These are phyloP conservation scores for Ustilaginoidea virens DNA, from an alignment of 2,329 filamentous ascomycete genomes.

Conservation along the genomic window DNA sequence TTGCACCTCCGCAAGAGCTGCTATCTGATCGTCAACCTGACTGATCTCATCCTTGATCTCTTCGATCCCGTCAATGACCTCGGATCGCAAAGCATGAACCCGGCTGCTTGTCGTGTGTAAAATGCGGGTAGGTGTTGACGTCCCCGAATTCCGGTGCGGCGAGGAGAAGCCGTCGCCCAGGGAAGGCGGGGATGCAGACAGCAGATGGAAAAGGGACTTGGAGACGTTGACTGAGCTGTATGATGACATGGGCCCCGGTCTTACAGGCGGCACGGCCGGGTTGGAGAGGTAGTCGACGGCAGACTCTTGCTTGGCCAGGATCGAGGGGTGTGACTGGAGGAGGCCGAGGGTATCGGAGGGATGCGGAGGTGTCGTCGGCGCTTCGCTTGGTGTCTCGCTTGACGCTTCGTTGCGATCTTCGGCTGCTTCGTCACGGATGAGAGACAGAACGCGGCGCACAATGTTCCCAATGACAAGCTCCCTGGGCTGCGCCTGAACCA, in stretches of 20 bases:
- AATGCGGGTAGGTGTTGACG: constrained; percentile 31
- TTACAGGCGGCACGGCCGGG: constrained; percentile 16
- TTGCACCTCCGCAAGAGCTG: constrained; percentile 73
- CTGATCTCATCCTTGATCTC: constrained; percentile 94
- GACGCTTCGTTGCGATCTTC: constrained; percentile 54
- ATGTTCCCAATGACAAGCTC: constrained; percentile 94
- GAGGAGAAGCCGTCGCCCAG: constrained; percentile 22
- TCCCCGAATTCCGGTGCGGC: constrained; percentile 30
- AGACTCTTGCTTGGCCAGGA: constrained; percentile 19
- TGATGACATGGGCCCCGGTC: constrained; percentile 47
- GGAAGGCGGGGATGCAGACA: constrained; percentile 52
- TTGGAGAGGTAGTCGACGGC: constrained; percentile 14
- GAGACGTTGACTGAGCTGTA: constrained; percentile 49
- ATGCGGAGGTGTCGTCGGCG: constrained; percentile 22
- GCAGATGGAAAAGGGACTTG: constrained; percentile 77
- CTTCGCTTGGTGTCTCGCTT: constrained; percentile 44
- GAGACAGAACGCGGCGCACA: constrained; percentile 71
- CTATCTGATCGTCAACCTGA: constrained; percentile 86
- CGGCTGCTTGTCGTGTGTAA: constrained; percentile 26
- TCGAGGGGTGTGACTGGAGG: constrained; percentile 16
- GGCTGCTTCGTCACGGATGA: constrained; percentile 83
- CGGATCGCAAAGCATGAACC: constrained; percentile 62
- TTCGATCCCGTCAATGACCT: constrained; percentile 85
- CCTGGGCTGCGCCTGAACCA: constrained; percentile 71
- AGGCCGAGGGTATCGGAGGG: constrained; percentile 16